Evolutionary conservation across 805 yeast genomes (phyloP), one percentile per base, ranked within the genome.

Genomic region (Yamadazyma philogaea): DNA sequence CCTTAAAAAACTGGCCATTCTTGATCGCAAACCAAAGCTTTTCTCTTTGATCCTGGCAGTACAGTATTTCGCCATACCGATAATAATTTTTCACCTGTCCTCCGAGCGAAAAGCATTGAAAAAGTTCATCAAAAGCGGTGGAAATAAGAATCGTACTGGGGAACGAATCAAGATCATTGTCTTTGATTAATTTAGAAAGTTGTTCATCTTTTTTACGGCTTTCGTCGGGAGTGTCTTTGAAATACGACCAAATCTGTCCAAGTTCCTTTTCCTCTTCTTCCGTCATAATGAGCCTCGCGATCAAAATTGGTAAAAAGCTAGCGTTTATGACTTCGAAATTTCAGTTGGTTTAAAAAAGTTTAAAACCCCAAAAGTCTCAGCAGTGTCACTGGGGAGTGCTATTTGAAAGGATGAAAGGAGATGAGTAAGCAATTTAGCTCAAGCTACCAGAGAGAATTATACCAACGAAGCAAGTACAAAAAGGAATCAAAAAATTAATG

Each of bases 31-130:
- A 91, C 72, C 84, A 83, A 54, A 89, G 72, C 65, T 88, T 87
- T 18, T 75, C 79, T 40, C 86, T 71, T 54, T 85, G 85, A 39
- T 74, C 75, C 34, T 72, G 74, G 62, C 98, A 91, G 46, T 78
- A 68, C 39, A 82, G 80, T 53, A 87, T 74, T 33, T 81, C 79
- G 2, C 97, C 97, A 56, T 80, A 84, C 42, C 97, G 70, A 59
- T 90, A 91, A 55, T 85, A 84, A 62, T 84, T 77, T 46, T 95
- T 77, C 16, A 87, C 66, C 57, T 90, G 96, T 0, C 97, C 97
- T 3, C 96, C 97, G 2, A 90, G 57, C 0, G 97, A 86, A 64
- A 86, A 88, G 60, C 98, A 91, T 36, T 79, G 82, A 35, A 89
- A 74, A 17, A 90, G 69, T 56, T 88, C 95, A 61, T 90, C 96